Evolutionary conservation across 208 protist species (phyloP), one percentile per base, ranked within the genome.

Genomic region (Acanthamoeba triangularis): DNA sequence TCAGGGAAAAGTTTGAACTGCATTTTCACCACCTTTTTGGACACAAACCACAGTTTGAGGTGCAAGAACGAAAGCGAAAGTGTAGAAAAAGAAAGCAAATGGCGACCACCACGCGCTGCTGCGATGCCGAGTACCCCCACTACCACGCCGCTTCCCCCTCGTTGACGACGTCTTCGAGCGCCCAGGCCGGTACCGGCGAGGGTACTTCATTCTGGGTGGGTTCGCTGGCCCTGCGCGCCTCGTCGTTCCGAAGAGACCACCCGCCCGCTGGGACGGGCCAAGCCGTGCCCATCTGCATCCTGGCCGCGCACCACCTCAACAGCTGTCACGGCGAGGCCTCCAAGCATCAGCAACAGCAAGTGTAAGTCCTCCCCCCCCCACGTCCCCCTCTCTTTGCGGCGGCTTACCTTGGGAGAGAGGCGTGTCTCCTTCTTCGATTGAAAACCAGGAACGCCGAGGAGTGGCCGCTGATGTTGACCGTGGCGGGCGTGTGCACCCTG

Each of bases 401-500:
- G 49, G 49, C 11, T 52, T 52, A 52, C 49, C 49, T 11, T 52
- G 49, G n/a, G n/a, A 52, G 7, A 14, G 3, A 14, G 5, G 63
- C 16, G 28, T 5, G 63, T 35, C 16, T 72, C 28, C 63, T 14
- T 4, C 16, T 25, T 14, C n/a, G 63, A 7, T 72, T 14, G 16
- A 52, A 52, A 52, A 4, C 49, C 49, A 84, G 76, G 47, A 16
- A 84, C 20, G 76, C 76, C 33, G 76, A 84, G 28, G 76, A 56
- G 13, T 84, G 76, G 76, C 76, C 76, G 76, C 8, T 25, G 14
- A 16, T 54, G n/a, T 4, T 84, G 76, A 84, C 20, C 1, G 54
- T 84, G 11, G 76, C 20, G 76, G 76, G 76, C 16, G 76, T 84
- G 44, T 84, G 76, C 76, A 54, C 13, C 41, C n/a, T 84, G 44